Evolutionary conservation across 1,139 yeast species (phyloP).

Genomic region (Saccharomycopsis crataegensis): DNA sequence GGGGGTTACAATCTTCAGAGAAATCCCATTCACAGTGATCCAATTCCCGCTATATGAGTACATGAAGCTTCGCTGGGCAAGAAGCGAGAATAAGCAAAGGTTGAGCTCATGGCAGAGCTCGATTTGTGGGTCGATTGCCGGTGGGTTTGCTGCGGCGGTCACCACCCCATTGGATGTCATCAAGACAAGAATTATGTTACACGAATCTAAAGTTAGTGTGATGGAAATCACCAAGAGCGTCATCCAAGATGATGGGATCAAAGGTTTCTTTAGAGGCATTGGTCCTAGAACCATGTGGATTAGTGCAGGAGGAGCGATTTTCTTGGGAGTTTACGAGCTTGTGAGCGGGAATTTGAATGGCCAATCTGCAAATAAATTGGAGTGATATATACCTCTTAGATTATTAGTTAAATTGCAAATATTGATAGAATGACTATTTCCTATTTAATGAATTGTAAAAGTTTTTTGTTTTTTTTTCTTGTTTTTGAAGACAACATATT

Average conservation of each 20-base stretch:
- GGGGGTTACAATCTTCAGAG: constrained; percentile 86
- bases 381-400: neutral
- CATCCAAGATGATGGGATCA: constrained; percentile 55
- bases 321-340: constrained; percentile 86
- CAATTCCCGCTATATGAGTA: constrained; percentile 92
- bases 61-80: constrained; percentile 54
- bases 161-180: constrained; percentile 89
- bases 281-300: constrained; percentile 98
- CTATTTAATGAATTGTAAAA: no score
- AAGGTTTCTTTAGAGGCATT: constrained; percentile 70
- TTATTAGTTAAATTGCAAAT: neutral
- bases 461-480: no score
- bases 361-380: neutral
- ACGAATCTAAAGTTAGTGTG: constrained; percentile 43
- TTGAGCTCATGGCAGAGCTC: constrained; percentile 76
- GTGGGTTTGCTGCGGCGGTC: constrained; percentile 84
- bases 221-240: constrained; percentile 40
- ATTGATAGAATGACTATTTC: neutral
- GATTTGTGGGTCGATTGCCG: constrained; percentile 88
- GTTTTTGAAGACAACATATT: no score
- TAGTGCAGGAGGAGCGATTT: constrained; percentile 96
- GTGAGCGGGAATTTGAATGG: constrained; percentile 33
- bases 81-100: constrained; percentile 29
- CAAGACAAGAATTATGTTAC: constrained; percentile 86
- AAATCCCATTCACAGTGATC: constrained; percentile 90